Evolutionary conservation across 139 green algal species (phyloP), one percentile per base, ranked within the genome.

Genomic region (Volvox africanus): DNA sequence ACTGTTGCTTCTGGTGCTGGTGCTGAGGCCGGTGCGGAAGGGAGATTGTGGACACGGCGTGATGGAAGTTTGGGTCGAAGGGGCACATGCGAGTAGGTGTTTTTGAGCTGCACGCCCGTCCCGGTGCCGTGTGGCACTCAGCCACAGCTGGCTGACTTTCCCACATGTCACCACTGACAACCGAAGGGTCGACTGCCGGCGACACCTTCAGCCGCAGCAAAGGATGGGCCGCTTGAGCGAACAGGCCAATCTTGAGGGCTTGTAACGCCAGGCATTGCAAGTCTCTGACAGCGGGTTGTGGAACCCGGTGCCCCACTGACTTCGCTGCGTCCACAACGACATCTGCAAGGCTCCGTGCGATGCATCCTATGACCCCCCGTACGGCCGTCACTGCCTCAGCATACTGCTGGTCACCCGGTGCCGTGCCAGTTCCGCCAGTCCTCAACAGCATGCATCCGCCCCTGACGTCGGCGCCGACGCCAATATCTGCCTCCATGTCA

Each of bases 201-300:
- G 61, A 19, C 55, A 76, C 82, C 1, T 14, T 0, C 62, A 88
- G 33, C 24, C 82, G 62, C 62, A 79, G 21, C 82, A 88, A 33
- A 30, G 82, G 62, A 61, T 88, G 82, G 1, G 62, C 32, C 0
- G 82, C 62, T 2, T 14, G 65, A 12, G 22, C 65, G 82, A 88
- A 88, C 13, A 88, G 61, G 20, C 82, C 82, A 12, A 88, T 65
- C 24, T 37, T 65, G 61, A 88, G 65, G 2, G 82, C 62, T 11
- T 24, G 82, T 20, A 35, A 20, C 62, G 65, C 32, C 20, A 88
- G 81, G 14, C 1, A 32, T 1, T n/a, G 61, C 0, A 77, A 32
- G 76, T 35, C 76, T 1, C 18, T 35, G 78, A 67, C 35, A 16
- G 1, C 26, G 18, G 65, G 65, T 12, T 6, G 76, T 3, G 76